These are phyloP conservation scores for Trichoderma semiorbis DNA, from an alignment of 2,329 filamentous ascomycete genomes.

Conservation along the genomic window DNA sequence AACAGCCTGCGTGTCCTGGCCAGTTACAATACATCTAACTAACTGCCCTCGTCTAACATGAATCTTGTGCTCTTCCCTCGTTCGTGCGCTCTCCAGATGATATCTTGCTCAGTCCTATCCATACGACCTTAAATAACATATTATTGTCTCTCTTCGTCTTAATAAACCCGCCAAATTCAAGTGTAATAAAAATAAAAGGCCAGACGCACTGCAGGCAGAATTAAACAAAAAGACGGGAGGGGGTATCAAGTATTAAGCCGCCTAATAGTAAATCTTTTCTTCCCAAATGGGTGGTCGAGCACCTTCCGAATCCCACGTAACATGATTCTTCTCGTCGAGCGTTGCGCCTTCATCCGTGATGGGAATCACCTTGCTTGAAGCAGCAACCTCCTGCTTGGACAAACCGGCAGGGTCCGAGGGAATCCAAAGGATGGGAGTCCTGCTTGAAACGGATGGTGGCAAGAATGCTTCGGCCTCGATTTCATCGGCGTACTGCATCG, in stretches of 20 bases:
- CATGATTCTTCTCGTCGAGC: slow-evolving; percentile 61
- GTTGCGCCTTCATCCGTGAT: slow-evolving; percentile 71
- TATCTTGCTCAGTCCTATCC: not conserved
- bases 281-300: slow-evolving; percentile 44
- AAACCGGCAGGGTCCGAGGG: slow-evolving; percentile 68
- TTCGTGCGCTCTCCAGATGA: not conserved
- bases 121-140: not conserved
- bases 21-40: not conserved
- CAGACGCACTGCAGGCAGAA: not conserved
- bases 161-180: not conserved
- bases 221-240: not conserved
- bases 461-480: slow-evolving; percentile 66
- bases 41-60: not conserved
- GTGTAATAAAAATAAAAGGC: not conserved
- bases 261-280: slow-evolving; percentile 45
- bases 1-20: not conserved
- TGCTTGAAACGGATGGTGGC: slow-evolving; percentile 63
- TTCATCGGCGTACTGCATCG: slow-evolving; percentile 54
- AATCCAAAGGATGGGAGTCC: slow-evolving; percentile 69
- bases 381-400: slow-evolving; percentile 65
- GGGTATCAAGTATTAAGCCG: slow-evolving; percentile 21
- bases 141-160: not conserved
- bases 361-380: slow-evolving; percentile 62
- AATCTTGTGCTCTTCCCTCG: not conserved
- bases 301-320: slow-evolving; percentile 40